Base-by-base conservation (phyloP, 371 early-diverging fungal genomes). In the Mucor indicus region DNA sequence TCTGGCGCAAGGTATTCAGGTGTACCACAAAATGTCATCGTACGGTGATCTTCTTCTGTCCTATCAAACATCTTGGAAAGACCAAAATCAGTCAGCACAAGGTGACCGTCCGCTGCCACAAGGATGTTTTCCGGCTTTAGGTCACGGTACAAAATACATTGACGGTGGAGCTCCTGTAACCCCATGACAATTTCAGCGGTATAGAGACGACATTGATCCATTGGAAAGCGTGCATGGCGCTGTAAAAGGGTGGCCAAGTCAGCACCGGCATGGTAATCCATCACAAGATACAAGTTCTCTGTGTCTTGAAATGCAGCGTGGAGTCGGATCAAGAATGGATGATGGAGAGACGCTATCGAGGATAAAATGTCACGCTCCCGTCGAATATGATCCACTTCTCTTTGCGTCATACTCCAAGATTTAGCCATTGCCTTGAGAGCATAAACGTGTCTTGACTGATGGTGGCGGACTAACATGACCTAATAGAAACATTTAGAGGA, bases 391-490 rank as follows among this genome's bases (percentile, higher is more conserved):
- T 89, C 91, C 19, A 94, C 84, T 67, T 96, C 94, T 66, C 93
- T 85, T 43, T 81, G 75, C 48, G 88, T 83, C 38, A 91, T 79
- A 29, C 93, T 87, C 57, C 86, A 87, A 45, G 91, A 88, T 70
- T 99, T 99, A 62, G 91, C 95, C 15, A 98, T 76, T 1, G 96
- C 90, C 72, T 99, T 99, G 56, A 99, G 84, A 6, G 98, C 98
- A 50, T 88, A 91, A 12, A 90, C 75, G 38, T 85, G 74, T 25
- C n/a, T n/a, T n/a, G n/a, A n/a, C n/a, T n/a, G n/a, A n/a, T n/a
- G n/a, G n/a, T n/a, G n/a, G n/a, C n/a, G n/a, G 0, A 93, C 90
- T 30, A 98, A 76, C 76, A 97, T 86, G 17, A 71, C 70, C 60
- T 83, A 11, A n/a, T n/a, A n/a, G 9, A 15, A 16, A 13, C 29